Conservation (phyloP, 2,329 filamentous ascomycete species). For the Venturia effusa region DNA sequence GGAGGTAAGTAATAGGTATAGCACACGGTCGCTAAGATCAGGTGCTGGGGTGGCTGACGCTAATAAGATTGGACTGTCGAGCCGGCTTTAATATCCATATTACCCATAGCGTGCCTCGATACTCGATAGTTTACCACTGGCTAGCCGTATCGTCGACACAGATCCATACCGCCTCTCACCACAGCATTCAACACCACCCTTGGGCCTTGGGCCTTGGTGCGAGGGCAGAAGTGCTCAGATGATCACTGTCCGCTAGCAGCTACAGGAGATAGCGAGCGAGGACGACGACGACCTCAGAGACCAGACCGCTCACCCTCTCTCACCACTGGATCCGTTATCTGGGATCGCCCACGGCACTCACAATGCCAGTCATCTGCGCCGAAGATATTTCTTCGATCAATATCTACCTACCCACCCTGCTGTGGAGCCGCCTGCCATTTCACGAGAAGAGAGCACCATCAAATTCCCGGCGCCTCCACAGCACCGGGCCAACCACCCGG, state of each 20-base stretch:
- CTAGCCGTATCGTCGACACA: neutral
- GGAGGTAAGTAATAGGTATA: neutral
- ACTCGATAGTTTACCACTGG: neutral
- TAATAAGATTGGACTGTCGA: neutral
- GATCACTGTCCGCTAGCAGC: neutral
- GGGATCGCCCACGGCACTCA: neutral
- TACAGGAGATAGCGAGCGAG: neutral
- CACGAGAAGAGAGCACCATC: neutral
- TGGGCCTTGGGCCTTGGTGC: neutral
- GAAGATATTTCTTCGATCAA: neutral
- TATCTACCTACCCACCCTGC: neutral
- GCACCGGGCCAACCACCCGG: neutral
- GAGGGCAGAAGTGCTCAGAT: neutral
- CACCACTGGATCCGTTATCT: neutral
- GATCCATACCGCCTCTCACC: neutral
- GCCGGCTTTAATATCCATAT: neutral
- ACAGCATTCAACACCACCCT: no score
- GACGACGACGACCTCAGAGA: neutral
- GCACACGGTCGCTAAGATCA: neutral
- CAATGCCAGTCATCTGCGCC: neutral
- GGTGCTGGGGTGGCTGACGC: neutral
- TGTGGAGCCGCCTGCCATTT: neutral
- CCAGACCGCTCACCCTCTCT: neutral
- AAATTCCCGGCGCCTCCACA: neutral
- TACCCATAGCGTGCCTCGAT: neutral